Base-by-base conservation (phyloP, 2,329 filamentous ascomycete species). In the Podosphaera xanthii region DNA sequence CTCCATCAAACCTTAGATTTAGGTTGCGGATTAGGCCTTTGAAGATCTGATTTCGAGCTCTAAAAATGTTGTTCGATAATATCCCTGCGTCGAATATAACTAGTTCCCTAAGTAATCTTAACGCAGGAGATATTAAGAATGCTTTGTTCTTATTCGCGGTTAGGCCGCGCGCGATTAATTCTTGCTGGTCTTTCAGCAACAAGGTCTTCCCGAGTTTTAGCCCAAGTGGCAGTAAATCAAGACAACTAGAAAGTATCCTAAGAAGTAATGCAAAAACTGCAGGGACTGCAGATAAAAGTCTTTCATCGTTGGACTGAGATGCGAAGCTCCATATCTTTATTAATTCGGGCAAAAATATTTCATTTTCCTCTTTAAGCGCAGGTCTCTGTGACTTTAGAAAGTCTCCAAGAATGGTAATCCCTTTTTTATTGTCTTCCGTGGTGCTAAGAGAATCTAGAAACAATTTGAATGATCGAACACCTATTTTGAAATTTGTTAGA, bases 271-370 rank as follows among this genome's bases (percentile, higher is more conserved):
- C 87, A 36, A 98, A 73, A 6, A 89, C 83, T 0, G 91, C 86
- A 1, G 86, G 82, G 2, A 92, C 81, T 6, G 87, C 80, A 0
- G 89, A 91, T 68, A 92, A 78, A 61, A 96, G 74, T 59, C 82
- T 79, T 60, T 95, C 89, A 64, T 90, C 85, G 68, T 87, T 87
- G 63, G 81, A 81, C 69, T 87, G 83, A 36, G 82, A 81, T 3
- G 86, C 89, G 72, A 86, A 89, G 55, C 81, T 82, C 91, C 91
- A 97, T 61, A 83, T 88, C 65, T 94, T 86, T 72, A 94, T 86
- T 46, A 97, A 73, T 65, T 95, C 87, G 1, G 78, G 73, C 36
- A 97, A 78, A 64, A 83, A 87, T 33, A 83, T 74, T 5, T 78
- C 74, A 58, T 79, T 75, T 58, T 79, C 77, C 44, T 72, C 75